Evolutionary conservation across 2,329 filamentous ascomycete genomes (phyloP), one percentile per base, ranked within the genome.

Genomic region (Trichophyton simii): DNA sequence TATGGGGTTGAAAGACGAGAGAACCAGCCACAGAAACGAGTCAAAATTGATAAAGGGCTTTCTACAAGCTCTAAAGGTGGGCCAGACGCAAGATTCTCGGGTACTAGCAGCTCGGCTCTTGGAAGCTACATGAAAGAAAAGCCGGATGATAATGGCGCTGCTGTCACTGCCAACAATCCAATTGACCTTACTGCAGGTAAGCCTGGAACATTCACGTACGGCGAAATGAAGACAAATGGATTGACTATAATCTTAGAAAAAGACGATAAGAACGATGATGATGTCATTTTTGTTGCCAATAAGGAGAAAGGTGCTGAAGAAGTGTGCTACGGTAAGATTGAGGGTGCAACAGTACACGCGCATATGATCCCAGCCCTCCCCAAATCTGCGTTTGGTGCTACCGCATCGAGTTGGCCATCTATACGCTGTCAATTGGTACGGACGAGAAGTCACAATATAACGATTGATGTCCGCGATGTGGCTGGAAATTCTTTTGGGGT

Each of bases 281-380:
- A 76, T n/a, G 61, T 75, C 8, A 68, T 76, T 68, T 70, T 73
- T 60, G 71, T 78, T 20, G 76, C 84, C 41, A 72, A 85, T 13
- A 79, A 80, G 48, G 81, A 88, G 61, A 79, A 83, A 34, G 81
- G 78, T 55, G 80, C 85, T 20, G 83, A 89, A 69, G 84, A 89
- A 68, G 87, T 95, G 2, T 95, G 89, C 73, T 91, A 88, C 69
- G 90, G 90, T 48, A 87, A 87, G 74, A 74, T 95, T 20, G 85
- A 89, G 60, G 81, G 80, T 18, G 82, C 85, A 1, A 82, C 77
- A 60, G 77, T 94, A 48, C 84, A 86, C 65, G 87, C 86, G 63
- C 80, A 83, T 67, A 76, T 78, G 41, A 83, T 92, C 1, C 90
- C 65, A 9, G 59, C 54, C 5, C 64, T 63, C 11, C 54, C 89